Percentiles rank a stretch among this genome's conserved stretches.
Conservation (phyloP, 805 yeast genomes). For the Wickerhamomyces strasburgensis region DNA sequence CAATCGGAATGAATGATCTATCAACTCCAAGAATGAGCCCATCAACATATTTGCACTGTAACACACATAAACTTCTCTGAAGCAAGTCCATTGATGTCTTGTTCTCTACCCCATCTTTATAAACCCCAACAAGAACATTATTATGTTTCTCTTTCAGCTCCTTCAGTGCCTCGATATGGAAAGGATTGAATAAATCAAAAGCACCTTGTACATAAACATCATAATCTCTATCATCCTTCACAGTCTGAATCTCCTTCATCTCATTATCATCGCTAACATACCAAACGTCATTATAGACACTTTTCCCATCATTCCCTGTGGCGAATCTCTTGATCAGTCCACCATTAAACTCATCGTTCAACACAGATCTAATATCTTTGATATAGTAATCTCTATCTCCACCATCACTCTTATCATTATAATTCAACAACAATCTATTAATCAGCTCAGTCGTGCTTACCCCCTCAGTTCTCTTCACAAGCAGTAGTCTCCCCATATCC, state of each 20-base stretch:
- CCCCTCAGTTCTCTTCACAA: conserved; percentile 92
- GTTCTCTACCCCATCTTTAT: conserved; percentile 56
- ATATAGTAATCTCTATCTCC: conserved; percentile 14
- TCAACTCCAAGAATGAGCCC: conserved; percentile 51
- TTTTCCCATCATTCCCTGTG: conserved; percentile 54
- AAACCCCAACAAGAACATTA: conserved; percentile 62
- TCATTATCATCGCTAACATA: conserved; percentile 32
- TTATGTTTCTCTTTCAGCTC: conserved; percentile 34
- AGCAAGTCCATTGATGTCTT: conserved; percentile 83
- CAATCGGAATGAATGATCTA: conserved; percentile 8
- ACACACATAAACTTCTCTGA: conserved; percentile 81
- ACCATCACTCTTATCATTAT: conserved; percentile 9
- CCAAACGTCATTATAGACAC: conserved; percentile 52
- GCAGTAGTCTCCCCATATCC: conserved; percentile 76
- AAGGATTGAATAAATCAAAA: conserved; percentile 90
- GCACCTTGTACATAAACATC: conserved; percentile 70
- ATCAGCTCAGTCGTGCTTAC: conserved; percentile 94
- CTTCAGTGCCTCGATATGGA: conserved; percentile 74
- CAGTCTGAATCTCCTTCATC: conserved; percentile 16
- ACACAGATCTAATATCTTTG: conserved; percentile 3
- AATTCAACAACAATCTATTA: conserved; percentile 61
- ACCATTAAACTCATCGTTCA: conserved; percentile 1
- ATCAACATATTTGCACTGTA: conserved; percentile 84
- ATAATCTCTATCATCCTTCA: conserved; percentile 16
- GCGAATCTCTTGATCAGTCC: conserved; percentile 43